Percentiles rank a stretch among this genome's conserved stretches.
Conservation (phyloP, 306 rosid genomes). For the Canavalia gladiata region DNA sequence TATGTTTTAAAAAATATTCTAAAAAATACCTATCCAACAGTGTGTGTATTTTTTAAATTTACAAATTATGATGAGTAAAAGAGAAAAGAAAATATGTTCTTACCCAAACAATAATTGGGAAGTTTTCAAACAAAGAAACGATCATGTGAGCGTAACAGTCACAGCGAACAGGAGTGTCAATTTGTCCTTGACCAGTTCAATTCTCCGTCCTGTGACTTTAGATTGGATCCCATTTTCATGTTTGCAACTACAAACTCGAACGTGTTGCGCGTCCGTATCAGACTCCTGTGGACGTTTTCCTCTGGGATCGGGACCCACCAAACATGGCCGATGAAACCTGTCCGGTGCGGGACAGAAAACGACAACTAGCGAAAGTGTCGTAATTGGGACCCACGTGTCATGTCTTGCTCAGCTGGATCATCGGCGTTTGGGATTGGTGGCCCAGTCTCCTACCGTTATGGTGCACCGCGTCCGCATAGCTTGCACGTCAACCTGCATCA, state of each 20-base stretch:
- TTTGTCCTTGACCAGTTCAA: background rate
- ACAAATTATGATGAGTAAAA: too few species aligned
- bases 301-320: conserved; percentile 44
- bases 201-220: background rate
- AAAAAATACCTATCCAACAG: too few species aligned
- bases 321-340: conserved; percentile 12
- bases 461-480: conserved; percentile 57
- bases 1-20: too few species aligned
- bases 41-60: too few species aligned
- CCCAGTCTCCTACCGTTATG: conserved; percentile 35
- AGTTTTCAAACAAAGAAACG: too few species aligned
- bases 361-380: conserved; percentile 40
- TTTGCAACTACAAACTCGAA: background rate
- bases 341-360: conserved; percentile 9
- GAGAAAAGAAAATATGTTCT: too few species aligned
- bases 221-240: background rate
- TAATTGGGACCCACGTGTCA: conserved; percentile 67
- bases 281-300: background rate
- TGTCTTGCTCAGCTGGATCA: conserved; percentile 53
- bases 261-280: conserved; percentile 46
- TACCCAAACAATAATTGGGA: too few species aligned
- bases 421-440: conserved; percentile 42
- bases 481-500: conserved; percentile 41
- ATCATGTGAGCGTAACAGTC: background rate
- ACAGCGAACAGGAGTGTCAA: background rate